Conservation (phyloP, 2,329 filamentous ascomycete genomes). For the Colletotrichum higginsianum region DNA sequence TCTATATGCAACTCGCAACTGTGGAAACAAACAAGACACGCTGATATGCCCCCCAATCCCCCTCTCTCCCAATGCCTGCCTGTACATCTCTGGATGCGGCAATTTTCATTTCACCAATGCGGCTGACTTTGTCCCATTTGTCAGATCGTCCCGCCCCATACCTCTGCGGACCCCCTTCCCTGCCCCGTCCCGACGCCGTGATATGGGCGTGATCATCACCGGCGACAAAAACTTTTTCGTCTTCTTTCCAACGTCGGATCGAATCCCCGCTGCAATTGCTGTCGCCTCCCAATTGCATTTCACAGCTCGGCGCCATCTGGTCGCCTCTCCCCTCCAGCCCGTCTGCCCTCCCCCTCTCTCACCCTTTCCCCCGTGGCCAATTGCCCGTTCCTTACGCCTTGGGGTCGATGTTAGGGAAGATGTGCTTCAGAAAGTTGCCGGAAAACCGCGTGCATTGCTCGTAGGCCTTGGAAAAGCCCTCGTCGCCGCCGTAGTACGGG, state of each 20-base stretch:
- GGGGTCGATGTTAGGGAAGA: slow-evolving; percentile 59
- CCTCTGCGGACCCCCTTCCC: not conserved
- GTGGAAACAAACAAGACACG: slow-evolving; percentile 33
- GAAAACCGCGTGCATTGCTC: slow-evolving; percentile 86
- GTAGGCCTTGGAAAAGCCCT: slow-evolving; percentile 89
- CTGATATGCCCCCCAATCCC: slow-evolving; percentile 8
- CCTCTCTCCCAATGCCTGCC: slow-evolving; percentile 12
- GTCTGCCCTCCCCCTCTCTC: not conserved
- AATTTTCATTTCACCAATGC: slow-evolving; percentile 23
- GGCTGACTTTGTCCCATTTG: slow-evolving; percentile 14
- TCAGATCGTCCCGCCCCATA: slow-evolving; percentile 17
- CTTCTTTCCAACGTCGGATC: not conserved
- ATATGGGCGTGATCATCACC: slow-evolving; percentile 7
- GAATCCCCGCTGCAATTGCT: not conserved
- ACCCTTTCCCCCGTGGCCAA: no score
- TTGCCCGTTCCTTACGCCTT: slow-evolving; percentile 12
- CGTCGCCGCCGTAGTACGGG: slow-evolving; percentile 90
- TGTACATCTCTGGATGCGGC: slow-evolving; percentile 8
- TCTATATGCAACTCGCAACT: slow-evolving; percentile 20
- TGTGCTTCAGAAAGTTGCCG: slow-evolving; percentile 78
- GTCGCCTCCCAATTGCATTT: not conserved
- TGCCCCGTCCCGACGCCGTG: slow-evolving; percentile 7
- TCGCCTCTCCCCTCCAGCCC: not conserved
- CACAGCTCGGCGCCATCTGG: not conserved
- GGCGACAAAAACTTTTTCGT: slow-evolving; percentile 3